These are phyloP conservation scores for Flaveria floridana DNA, from an alignment of 140 eudicot species.

Conservation along the genomic window DNA sequence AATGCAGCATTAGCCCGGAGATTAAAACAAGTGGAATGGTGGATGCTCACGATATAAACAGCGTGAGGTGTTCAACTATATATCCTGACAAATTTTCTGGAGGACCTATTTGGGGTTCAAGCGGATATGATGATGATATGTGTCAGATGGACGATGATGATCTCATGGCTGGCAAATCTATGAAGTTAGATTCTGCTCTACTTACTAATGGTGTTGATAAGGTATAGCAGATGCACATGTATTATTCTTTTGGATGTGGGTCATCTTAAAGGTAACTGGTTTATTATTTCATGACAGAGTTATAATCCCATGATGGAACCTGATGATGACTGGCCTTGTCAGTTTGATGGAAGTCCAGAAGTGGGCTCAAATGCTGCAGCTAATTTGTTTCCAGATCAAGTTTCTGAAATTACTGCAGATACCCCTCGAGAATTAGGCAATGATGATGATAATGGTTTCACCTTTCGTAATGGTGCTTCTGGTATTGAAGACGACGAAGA, in stretches of 20 bases:
- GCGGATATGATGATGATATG: conserved; percentile 79
- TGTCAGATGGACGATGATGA: conserved; percentile 84
- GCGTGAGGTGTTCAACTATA: conserved; percentile 67
- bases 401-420: conserved; percentile 33
- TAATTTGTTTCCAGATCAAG: conserved; percentile 40
- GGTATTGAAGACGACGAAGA: conserved; percentile 82
- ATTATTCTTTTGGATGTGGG: not conserved
- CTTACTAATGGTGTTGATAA: conserved; percentile 48
- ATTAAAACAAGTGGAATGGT: conserved; percentile 44
- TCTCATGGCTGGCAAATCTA: conserved; percentile 47
- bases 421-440: conserved; percentile 36
- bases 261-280: conserved; percentile 9
- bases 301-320: conserved; percentile 92
- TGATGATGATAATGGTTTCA: conserved; percentile 50
- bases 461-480: conserved; percentile 66
- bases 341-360: conserved; percentile 75
- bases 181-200: conserved; percentile 36
- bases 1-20: conserved; percentile 53
- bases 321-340: conserved; percentile 78
- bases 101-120: conserved; percentile 56
- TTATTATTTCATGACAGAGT: conserved; percentile 47
- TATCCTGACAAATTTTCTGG: conserved; percentile 56
- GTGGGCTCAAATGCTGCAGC: conserved; percentile 37
- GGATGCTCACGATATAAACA: conserved; percentile 42
- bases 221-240: conserved; percentile 41